Evolutionary conservation across 208 protist species (phyloP).

Genomic region (Lotmaria passim): DNA sequence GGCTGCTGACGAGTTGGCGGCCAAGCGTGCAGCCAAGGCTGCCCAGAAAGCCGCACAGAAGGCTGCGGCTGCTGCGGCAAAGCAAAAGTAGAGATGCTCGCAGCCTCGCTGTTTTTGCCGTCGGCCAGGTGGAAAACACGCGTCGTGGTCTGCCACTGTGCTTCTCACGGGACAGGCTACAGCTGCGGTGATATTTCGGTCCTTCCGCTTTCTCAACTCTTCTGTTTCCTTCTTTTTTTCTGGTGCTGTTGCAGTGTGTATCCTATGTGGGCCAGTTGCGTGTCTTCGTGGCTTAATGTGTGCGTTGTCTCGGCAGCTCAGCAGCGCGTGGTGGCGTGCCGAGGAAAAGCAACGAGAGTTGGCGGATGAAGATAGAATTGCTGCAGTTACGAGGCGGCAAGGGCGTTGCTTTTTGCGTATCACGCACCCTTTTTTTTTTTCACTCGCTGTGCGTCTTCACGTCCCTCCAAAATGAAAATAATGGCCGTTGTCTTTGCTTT

Average conservation of each 20-base stretch:
- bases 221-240: background rate
- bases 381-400: no score
- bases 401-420: no score
- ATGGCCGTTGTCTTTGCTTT: no score
- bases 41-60: slow-evolving; percentile 89
- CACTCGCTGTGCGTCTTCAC: no score
- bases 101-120: background rate
- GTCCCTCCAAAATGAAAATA: no score
- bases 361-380: no score
- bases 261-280: background rate
- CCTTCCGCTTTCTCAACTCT: background rate
- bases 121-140: background rate
- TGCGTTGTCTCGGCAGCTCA: no score
- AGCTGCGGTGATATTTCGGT: background rate
- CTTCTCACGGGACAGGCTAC: background rate
- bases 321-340: no score
- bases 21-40: slow-evolving; percentile 83
- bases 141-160: no score
- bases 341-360: no score
- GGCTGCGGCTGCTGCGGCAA: slow-evolving; percentile 35
- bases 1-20: slow-evolving; percentile 82
- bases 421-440: no score
- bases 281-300: background rate
- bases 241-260: background rate
- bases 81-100: slow-evolving; percentile 1